Evolutionary conservation across 805 yeast genomes (phyloP), one percentile per base, ranked within the genome.

Genomic region (Ogataea parapolymorpha): DNA sequence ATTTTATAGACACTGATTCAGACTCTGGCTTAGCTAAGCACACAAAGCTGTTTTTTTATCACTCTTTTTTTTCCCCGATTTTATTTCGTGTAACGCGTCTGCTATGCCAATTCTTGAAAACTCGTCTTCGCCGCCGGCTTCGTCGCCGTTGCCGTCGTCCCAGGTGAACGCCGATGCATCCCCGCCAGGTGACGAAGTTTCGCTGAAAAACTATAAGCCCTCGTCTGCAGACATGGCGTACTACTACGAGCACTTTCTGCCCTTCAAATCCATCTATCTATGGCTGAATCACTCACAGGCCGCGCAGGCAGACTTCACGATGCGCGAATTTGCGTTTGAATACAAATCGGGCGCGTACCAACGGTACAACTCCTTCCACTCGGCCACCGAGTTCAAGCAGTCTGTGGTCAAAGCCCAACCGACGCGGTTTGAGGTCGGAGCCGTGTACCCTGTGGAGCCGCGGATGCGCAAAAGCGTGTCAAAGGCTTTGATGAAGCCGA

Each of bases 291-390:
- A 90, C 61, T 80, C 95, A 3, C 86, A 83, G 2, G 77, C 75
- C 32, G 83, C 93, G 7, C 72, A 79, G 14, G 67, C 74, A 16
- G 93, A 86, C 58, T 90, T 91, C 65, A 77, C 87, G 14, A 79
- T 85, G 75, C 75, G 99, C 50, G 99, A 93, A 61, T 82, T 93
- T 59, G 98, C 99, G 2, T 88, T 84, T 70, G 96, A 91, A 44
- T 80, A 83, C 55, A 74, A 84, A 49, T 78, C 86, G 23, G 97
- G 95, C 12, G 93, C 89, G 1, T 93, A 91, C 59, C 84, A 86
- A 51, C 83, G 99, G 51, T 91, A 90, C 66, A 84, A 83, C 56
- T 85, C 96, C 1, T 93, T 74, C 53, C 64, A 66, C 1, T 67
- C 75, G 3, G 71, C 70, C 16, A 85, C 79, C 31, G 95, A 85